These are phyloP conservation scores for Daedaleopsis nitida DNA, from an alignment of 768 basidiomycete genomes.

Conservation along the genomic window DNA sequence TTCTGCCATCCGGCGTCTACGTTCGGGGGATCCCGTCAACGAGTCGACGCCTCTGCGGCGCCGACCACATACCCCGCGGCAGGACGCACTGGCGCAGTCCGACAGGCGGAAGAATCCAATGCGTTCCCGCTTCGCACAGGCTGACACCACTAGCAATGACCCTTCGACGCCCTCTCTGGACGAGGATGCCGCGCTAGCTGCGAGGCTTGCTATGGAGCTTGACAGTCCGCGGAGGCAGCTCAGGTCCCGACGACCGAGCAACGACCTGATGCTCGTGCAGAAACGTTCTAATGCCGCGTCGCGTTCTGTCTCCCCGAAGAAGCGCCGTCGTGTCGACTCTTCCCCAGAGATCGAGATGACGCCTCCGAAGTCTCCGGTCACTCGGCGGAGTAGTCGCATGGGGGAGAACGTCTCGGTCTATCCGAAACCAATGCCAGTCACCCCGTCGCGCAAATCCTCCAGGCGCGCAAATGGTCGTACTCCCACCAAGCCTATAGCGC, in stretches of 20 bases:
- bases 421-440: neutral
- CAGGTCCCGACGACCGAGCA: constrained; percentile 32
- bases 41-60: constrained; percentile 14
- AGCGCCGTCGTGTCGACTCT: constrained; percentile 35
- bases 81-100: neutral
- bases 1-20: constrained; percentile 14
- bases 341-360: constrained; percentile 25
- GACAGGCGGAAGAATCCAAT: constrained; percentile 2
- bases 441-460: constrained; percentile 12
- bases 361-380: constrained; percentile 4
- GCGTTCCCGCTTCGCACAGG: neutral
- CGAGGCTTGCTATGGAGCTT: constrained; percentile 32
- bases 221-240: constrained; percentile 29
- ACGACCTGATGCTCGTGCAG: constrained; percentile 16
- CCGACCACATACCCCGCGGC: constrained; percentile 10
- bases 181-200: constrained; percentile 31
- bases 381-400: constrained; percentile 14
- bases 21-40: constrained; percentile 12
- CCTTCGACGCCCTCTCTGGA: neutral
- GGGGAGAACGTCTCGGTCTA: constrained; percentile 8
- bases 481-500: neutral
- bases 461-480: constrained; percentile 9
- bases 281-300: constrained; percentile 13
- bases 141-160: neutral
- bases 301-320: constrained; percentile 25